Percentiles rank a stretch among this genome's conserved stretches.
Conservation (phyloP, 495 filamentous ascomycete species). For the Penicillium arizonense region DNA sequence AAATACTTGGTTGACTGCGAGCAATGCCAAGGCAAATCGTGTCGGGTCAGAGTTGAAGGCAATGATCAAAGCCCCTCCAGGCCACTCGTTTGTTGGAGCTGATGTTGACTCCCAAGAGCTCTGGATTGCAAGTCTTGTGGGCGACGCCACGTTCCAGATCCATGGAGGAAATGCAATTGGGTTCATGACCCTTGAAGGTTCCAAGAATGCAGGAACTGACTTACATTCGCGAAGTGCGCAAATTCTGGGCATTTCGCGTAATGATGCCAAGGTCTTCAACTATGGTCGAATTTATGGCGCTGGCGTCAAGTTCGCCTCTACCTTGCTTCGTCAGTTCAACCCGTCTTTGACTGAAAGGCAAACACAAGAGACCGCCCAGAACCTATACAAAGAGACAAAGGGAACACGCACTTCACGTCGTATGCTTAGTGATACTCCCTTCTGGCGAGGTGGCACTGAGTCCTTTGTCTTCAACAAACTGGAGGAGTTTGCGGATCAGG, state of each 20-base stretch:
- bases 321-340: slow-evolving; percentile 90
- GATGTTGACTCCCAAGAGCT: slow-evolving; percentile 99
- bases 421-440: slow-evolving; percentile 65
- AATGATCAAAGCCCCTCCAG: slow-evolving; percentile 89
- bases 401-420: slow-evolving; percentile 74
- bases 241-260: slow-evolving; percentile 89
- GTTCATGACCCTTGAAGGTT: slow-evolving; percentile 98
- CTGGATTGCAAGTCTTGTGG: slow-evolving; percentile 96
- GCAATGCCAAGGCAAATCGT: slow-evolving; percentile 92
- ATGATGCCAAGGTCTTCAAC: slow-evolving; percentile 97
- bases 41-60: slow-evolving; percentile 97
- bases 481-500: slow-evolving; percentile 95
- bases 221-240: slow-evolving; percentile 90
- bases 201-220: slow-evolving; percentile 90
- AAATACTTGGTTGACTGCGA: slow-evolving; percentile 97
- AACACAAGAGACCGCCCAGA: slow-evolving; percentile 70
- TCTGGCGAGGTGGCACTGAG: slow-evolving; percentile 97
- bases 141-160: slow-evolving; percentile 88
- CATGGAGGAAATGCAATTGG: slow-evolving; percentile 96
- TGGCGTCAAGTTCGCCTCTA: slow-evolving; percentile 88
- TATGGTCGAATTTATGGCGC: slow-evolving; percentile 98
- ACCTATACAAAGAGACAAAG: slow-evolving; percentile 87
- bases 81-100: slow-evolving; percentile 91
- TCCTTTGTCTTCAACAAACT: slow-evolving; percentile 97
- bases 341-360: slow-evolving; percentile 73